These are phyloP conservation scores for Aspergillus arachidicola DNA, from an alignment of 2,329 filamentous ascomycete species.

Conservation along the genomic window DNA sequence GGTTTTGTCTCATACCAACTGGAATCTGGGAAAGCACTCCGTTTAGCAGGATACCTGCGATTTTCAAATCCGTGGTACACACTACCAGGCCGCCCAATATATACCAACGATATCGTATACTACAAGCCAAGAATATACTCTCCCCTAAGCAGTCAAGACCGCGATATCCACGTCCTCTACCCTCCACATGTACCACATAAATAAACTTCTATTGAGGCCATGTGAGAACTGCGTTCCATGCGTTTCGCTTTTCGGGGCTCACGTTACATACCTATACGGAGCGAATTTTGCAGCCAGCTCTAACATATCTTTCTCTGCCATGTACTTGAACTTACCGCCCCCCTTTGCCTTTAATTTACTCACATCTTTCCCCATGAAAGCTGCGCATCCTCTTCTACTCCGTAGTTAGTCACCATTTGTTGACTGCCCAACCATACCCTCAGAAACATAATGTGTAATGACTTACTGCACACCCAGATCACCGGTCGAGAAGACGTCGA, in stretches of 20 bases:
- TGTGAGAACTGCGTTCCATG: conserved; percentile 20
- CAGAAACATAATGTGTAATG: neutral
- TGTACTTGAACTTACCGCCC: conserved; percentile 96
- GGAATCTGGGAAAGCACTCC: neutral
- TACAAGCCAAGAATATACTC: neutral
- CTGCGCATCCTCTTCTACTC: conserved; percentile 77
- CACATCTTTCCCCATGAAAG: conserved; percentile 80
- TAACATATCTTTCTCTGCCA: conserved; percentile 90
- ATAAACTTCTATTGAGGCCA: conserved; percentile 66
- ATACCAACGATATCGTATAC: neutral
- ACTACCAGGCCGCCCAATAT: neutral
- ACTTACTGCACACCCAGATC: conserved; percentile 86
- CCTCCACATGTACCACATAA: conserved; percentile 99
- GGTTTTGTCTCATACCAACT: neutral
- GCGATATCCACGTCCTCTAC: conserved; percentile 76
- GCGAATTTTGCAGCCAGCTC: conserved; percentile 77
- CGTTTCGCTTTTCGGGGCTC: too few species aligned
- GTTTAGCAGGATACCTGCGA: neutral
- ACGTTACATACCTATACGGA: conserved; percentile 68
- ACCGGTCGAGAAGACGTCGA: conserved; percentile 90
- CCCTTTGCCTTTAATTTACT: conserved; percentile 77
- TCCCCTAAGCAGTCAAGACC: conserved; percentile 42
- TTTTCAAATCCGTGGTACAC: neutral
- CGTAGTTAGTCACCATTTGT: conserved; percentile 13
- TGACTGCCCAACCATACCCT: neutral